These are phyloP conservation scores for Agrocybe praecox DNA, from an alignment of 768 basidiomycete species.

Conservation along the genomic window DNA sequence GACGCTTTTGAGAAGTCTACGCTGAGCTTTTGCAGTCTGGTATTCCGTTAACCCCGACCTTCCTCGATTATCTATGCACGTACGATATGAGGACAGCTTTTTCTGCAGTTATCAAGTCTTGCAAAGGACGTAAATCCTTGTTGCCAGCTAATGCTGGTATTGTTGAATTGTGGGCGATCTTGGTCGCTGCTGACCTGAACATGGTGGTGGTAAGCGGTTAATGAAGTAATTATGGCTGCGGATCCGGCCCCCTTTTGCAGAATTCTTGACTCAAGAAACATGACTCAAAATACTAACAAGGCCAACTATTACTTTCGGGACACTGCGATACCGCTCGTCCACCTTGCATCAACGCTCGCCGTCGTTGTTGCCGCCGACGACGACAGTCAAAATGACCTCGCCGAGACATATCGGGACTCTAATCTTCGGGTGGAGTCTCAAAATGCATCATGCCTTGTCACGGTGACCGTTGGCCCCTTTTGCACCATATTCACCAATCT, in stretches of 20 bases:
- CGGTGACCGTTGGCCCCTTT: too few species aligned
- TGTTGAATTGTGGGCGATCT: conserved; percentile 88
- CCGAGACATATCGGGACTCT: too few species aligned
- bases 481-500: too few species aligned
- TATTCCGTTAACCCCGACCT: not conserved
- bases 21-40: conserved; percentile 66
- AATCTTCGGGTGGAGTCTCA: too few species aligned
- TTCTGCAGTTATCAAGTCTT: conserved; percentile 89
- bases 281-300: too few species aligned
- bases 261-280: too few species aligned
- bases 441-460: too few species aligned
- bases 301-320: too few species aligned
- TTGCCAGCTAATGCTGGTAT: conserved; percentile 71
- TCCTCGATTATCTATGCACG: conserved; percentile 4
- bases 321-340: too few species aligned
- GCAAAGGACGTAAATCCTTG: conserved; percentile 77
- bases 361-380: too few species aligned
- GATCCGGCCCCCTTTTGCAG: not conserved
- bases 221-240: not conserved
- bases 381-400: too few species aligned
- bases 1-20: conserved; percentile 68
- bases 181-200: conserved; percentile 80
- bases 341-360: too few species aligned
- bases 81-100: conserved; percentile 80
- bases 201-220: conserved; percentile 34